Evolutionary conservation across 2,329 filamentous ascomycete genomes (phyloP).

Genomic region (Colletotrichum cordylinicola): DNA sequence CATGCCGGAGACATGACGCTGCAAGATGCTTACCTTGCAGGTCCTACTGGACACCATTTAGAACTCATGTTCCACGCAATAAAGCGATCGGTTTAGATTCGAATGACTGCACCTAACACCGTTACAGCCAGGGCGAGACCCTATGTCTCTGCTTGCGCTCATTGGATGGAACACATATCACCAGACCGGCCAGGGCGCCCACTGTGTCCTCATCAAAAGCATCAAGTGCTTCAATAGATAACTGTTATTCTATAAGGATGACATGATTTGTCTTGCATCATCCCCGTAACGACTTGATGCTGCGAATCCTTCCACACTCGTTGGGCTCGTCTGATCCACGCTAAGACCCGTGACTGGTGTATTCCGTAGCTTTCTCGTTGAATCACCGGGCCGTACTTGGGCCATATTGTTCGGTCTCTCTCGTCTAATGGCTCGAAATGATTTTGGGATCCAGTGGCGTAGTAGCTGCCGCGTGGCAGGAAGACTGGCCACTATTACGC

Average conservation of each 20-base stretch:
- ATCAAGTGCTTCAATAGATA: background rate
- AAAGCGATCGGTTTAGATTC: background rate
- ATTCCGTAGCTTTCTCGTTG: background rate
- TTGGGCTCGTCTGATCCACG: background rate
- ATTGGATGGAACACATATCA: background rate
- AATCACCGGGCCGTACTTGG: background rate
- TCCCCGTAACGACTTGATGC: background rate
- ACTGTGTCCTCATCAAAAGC: background rate
- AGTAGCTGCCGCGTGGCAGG: constrained; percentile 28
- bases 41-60: background rate
- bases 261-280: background rate
- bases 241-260: background rate
- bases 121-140: background rate
- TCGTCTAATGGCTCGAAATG: background rate
- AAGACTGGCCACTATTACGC: constrained; percentile 46
- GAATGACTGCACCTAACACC: accelerated
- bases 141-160: background rate
- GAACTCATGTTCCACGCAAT: background rate
- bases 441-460: background rate
- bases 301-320: background rate
- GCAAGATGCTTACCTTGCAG: background rate
- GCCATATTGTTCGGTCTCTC: background rate
- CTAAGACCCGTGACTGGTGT: background rate
- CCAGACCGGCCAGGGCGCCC: background rate
- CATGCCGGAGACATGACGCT: background rate